Conservation (phyloP, 257 asterid species). For the Nicotiana benthamiana region DNA sequence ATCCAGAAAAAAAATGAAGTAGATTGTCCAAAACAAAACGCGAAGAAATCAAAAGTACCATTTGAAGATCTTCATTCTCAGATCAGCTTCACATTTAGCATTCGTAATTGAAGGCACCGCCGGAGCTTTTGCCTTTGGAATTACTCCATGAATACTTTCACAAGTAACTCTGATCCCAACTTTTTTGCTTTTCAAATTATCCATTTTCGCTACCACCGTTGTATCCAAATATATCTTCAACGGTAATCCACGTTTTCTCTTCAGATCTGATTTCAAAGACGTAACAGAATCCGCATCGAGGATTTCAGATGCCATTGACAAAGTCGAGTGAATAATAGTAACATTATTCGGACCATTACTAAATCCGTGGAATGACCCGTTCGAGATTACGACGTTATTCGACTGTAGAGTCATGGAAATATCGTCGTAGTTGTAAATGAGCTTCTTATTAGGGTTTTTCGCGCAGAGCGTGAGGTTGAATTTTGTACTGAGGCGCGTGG, state of each 20-base stretch:
- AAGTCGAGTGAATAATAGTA: constrained; percentile 39
- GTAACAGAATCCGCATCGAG: constrained; percentile 46
- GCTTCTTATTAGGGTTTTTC: constrained; percentile 59
- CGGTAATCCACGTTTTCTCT: constrained; percentile 46
- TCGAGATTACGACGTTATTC: constrained; percentile 30
- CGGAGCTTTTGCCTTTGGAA: constrained; percentile 15
- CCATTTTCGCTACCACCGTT: constrained; percentile 50
- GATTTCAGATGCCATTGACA: constrained; percentile 25
- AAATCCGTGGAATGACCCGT: constrained; percentile 44
- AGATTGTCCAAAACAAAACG: too few species aligned
- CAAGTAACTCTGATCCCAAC: constrained; percentile 74
- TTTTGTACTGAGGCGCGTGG: constrained; percentile 53
- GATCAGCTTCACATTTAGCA: constrained; percentile 5
- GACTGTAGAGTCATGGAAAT: constrained; percentile 26
- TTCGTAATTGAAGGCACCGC: neutral
- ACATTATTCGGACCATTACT: constrained; percentile 30
- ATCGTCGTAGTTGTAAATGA: constrained; percentile 44
- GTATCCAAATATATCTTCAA: constrained; percentile 61
- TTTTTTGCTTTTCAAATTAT: constrained; percentile 52
- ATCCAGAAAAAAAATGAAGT: too few species aligned
- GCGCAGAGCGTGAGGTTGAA: constrained; percentile 60
- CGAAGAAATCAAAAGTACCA: neutral
- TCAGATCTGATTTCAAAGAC: constrained; percentile 53
- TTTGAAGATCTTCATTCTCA: constrained; percentile 1
- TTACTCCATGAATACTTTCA: constrained; percentile 58